Base-by-base conservation (phyloP, 371 early-diverging fungal genomes). In the Mucor saturninus region DNA sequence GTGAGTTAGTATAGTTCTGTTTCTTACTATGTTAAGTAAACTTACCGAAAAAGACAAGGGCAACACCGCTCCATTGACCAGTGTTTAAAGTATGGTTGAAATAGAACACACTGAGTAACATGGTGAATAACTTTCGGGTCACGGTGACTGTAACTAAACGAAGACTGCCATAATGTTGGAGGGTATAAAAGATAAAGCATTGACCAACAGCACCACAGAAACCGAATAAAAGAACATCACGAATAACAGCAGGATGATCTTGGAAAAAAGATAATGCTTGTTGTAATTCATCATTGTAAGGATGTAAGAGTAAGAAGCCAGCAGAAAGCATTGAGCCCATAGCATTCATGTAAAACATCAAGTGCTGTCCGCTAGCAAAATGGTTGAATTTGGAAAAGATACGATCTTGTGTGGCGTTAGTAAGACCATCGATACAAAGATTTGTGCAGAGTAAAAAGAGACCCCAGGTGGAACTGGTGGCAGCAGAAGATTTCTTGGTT, bases 321-420 rank as follows among this genome's bases (percentile, higher is more conserved):
- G 81, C 64, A 85, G 95, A 92, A 48, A 91, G 74, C 5, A 81
- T 26, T 1, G 91, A 81, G 39, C 93, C 88, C 70, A 93, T 85
- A 15, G 92, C 68, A 77, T 98, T 98, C 96, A 97, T 95, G 72
- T 85, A 94, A 72, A 94, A 92, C 99, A 99, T 99, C 98, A 99
- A 97, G 46, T 94, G 92, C 59, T 92, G 89, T 5, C 97, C 95
- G 0, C 90, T 83, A 10, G 88, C 86, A 14, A 81, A 58, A 35
- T 76, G 64, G 39, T 85, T 83, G 79, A 85, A 91, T 15, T 85
- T 81, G 40, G 83, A 83, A 74, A 98, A 95, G 39, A 98, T 89
- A 59, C 93, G 91, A 76, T 99, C 99, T 80, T 99, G 99, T 0
- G 94, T 91, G n/a, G 96, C 91, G 83, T 97, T 98, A n/a, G 93